These are phyloP conservation scores for Fragosphaeria purpurea DNA, from an alignment of 2,329 filamentous ascomycete genomes.

Conservation along the genomic window DNA sequence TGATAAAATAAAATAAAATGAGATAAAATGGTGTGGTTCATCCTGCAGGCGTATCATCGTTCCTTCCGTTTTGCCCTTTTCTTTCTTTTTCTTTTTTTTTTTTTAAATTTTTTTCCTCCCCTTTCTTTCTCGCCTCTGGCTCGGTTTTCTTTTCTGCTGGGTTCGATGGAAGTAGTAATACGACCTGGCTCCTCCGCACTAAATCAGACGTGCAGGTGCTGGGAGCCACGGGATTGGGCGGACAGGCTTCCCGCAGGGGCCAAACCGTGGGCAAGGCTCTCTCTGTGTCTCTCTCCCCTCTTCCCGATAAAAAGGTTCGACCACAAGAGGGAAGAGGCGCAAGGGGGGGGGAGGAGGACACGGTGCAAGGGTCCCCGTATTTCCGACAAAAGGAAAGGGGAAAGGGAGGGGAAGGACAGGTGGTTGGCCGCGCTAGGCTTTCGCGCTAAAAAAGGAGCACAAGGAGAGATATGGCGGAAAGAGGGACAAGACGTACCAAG, in stretches of 20 bases:
- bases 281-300: too few species aligned
- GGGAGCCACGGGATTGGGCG: constrained; percentile 11
- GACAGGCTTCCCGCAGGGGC: not conserved
- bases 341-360: not conserved
- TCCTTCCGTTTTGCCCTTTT: not conserved
- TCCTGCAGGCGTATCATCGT: not conserved
- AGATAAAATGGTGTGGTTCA: too few species aligned
- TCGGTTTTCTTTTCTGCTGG: not conserved
- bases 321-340: too few species aligned
- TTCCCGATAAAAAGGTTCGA: too few species aligned
- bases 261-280: too few species aligned
- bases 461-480: not conserved
- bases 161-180: too few species aligned
- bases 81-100: not conserved
- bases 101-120: not conserved
- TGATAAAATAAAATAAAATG: too few species aligned
- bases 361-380: constrained; percentile 1
- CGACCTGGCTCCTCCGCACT: constrained; percentile 1
- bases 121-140: not conserved
- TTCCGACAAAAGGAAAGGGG: not conserved
- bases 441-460: not conserved
- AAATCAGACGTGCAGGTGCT: constrained; percentile 9
- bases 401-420: too few species aligned
- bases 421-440: too few species aligned
- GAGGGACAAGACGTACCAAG: too few species aligned